phyloP scores from a whole-genome alignment of 1,139 yeast species.

The Kodamaea sp. region DNA sequence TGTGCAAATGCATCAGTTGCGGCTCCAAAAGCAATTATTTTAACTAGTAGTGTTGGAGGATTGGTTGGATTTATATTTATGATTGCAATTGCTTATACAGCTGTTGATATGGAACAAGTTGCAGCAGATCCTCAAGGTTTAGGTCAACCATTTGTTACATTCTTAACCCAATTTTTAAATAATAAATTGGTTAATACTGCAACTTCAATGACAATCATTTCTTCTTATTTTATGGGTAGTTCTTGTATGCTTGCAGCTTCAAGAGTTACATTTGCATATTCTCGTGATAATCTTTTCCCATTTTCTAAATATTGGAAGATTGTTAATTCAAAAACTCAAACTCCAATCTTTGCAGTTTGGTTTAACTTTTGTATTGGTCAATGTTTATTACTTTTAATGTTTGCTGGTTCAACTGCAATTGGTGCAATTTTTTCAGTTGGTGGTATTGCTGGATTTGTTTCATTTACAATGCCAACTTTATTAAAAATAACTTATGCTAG shows the following conservation, averaged over 20 bases:
- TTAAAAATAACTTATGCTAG: conserved; percentile 57
- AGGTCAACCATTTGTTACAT: conserved; percentile 67
- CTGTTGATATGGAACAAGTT: conserved; percentile 49
- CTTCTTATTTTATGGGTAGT: conserved; percentile 65
- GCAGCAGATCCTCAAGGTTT: conserved; percentile 48
- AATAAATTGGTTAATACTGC: conserved; percentile 48
- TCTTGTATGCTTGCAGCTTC: conserved; percentile 72
- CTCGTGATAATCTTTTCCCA: conserved; percentile 71
- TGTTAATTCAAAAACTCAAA: conserved; percentile 53
- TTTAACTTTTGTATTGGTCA: conserved; percentile 57
- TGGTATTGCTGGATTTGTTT: conserved; percentile 68
- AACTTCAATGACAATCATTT: conserved; percentile 54
- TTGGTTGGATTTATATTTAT: conserved; percentile 59
- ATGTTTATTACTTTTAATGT: conserved; percentile 53
- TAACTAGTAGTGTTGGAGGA: conserved; percentile 64
- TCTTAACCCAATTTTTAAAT: conserved; percentile 49
- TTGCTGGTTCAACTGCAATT: conserved; percentile 69
- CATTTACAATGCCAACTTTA: conserved; percentile 65
- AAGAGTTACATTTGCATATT: conserved; percentile 64
- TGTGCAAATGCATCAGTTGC: conserved; percentile 63
- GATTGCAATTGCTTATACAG: conserved; percentile 63
- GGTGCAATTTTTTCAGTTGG: conserved; percentile 77
- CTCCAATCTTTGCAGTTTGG: conserved; percentile 73
- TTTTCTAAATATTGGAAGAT: conserved; percentile 48
- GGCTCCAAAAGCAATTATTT: conserved; percentile 63